These are phyloP conservation scores for Xanthoconium separans DNA, from an alignment of 1,284 basidiomycete species.

Conservation along the genomic window DNA sequence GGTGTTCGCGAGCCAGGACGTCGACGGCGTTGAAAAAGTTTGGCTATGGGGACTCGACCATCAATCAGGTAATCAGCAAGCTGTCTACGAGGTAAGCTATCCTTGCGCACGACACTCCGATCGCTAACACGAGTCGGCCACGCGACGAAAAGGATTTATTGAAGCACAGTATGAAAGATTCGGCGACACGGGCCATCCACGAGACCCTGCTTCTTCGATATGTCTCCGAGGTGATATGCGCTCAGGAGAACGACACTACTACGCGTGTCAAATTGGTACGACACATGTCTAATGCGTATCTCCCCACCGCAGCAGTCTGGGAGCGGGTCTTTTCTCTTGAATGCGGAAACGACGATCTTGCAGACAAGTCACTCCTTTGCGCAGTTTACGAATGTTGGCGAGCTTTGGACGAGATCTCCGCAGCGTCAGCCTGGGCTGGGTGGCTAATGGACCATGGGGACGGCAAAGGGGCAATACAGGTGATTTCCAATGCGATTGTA, in stretches of 20 bases:
- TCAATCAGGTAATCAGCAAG: constrained; percentile 22
- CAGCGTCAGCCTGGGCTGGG: constrained; percentile 44
- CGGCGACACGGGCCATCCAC: constrained; percentile 42
- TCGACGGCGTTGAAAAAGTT: constrained; percentile 35
- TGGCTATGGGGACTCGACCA: constrained; percentile 52
- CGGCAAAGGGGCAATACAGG: constrained; percentile 36
- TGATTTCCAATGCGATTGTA: constrained; percentile 33
- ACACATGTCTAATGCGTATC: constrained; percentile 42
- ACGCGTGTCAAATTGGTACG: constrained; percentile 38
- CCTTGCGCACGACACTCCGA: constrained; percentile 1
- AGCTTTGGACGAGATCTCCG: constrained; percentile 35
- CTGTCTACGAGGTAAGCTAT: constrained; percentile 40
- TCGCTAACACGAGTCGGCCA: constrained; percentile 10
- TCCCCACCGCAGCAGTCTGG: constrained; percentile 47
- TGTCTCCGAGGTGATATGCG: constrained; percentile 35
- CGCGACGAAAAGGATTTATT: constrained; percentile 40
- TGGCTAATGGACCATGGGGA: constrained; percentile 44
- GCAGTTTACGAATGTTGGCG: constrained; percentile 46
- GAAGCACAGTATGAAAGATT: constrained; percentile 47
- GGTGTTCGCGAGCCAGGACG: constrained; percentile 31
- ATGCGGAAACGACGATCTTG: constrained; percentile 21
- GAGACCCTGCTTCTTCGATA: constrained; percentile 49
- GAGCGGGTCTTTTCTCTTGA: constrained; percentile 39
- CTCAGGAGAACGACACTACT: constrained; percentile 14
- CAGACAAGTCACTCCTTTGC: constrained; percentile 34